These are phyloP conservation scores for Hypoxylon trugodes DNA, from an alignment of 495 filamentous ascomycete genomes.

Conservation along the genomic window DNA sequence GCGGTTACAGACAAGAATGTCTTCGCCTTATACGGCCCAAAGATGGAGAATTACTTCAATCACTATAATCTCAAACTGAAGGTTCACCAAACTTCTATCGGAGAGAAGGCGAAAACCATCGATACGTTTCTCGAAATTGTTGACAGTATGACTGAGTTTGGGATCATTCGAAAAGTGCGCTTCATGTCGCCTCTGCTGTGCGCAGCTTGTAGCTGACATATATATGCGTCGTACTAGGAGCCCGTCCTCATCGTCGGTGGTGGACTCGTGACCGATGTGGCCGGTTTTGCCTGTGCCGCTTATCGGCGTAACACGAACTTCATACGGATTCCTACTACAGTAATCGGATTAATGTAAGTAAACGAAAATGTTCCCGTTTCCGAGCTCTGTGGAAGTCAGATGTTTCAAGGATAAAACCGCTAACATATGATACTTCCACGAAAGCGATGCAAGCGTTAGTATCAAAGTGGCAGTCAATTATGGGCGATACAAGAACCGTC, in stretches of 20 bases:
- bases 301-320: conserved; percentile 65
- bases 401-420: too few relatives aligned
- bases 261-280: conserved; percentile 71
- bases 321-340: conserved; percentile 69
- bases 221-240: too few relatives aligned
- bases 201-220: too few relatives aligned
- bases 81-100: conserved; percentile 70
- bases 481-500: conserved; percentile 70
- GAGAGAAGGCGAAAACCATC: conserved; percentile 71
- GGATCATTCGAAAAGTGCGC: conserved; percentile 65
- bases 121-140: conserved; percentile 67
- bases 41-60: conserved; percentile 67
- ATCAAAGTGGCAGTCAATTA: conserved; percentile 75
- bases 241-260: conserved; percentile 72
- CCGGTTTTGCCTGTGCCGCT: conserved; percentile 69
- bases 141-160: conserved; percentile 71
- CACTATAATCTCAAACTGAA: conserved; percentile 61
- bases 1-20: conserved; percentile 70
- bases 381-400: too few relatives aligned
- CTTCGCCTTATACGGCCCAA: conserved; percentile 63
- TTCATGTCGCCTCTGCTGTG: too few relatives aligned
- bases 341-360: conserved; percentile 74
- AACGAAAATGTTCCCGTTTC: too few relatives aligned
- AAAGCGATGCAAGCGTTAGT: conserved; percentile 69
- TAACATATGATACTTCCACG: too few relatives aligned